A percentile compares a stretch with the other conserved stretches of the same genome.
phyloP scores from a whole-genome alignment of 176 grass and related monocot genomes.

The Tuctoria greenei region DNA sequence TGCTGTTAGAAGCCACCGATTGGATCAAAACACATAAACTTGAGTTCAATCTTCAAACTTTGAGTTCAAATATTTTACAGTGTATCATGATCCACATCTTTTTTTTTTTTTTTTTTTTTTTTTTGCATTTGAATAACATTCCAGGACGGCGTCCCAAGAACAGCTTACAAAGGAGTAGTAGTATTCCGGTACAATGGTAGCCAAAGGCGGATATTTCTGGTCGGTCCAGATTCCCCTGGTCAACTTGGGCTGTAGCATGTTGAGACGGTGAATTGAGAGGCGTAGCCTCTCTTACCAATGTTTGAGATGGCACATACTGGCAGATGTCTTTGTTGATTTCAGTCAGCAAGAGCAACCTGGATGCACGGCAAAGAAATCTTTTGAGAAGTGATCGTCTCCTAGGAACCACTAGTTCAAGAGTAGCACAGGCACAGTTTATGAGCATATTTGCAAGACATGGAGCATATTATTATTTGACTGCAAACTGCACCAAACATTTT shows the following conservation, averaged over 20 bases:
- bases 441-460: not conserved
- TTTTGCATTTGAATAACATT: not conserved
- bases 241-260: constrained; percentile 54
- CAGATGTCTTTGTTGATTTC: not conserved
- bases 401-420: constrained; percentile 30
- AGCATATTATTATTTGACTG: constrained; percentile 1
- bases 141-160: constrained; percentile 89
- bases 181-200: constrained; percentile 72
- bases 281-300: not conserved
- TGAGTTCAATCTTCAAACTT: not conserved
- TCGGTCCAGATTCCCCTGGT: constrained; percentile 58
- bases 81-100: not conserved
- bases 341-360: not conserved
- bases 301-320: not conserved
- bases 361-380: not conserved
- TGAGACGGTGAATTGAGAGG: not conserved
- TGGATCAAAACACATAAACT: not conserved
- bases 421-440: not conserved
- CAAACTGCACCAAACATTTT: not conserved
- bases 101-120: not conserved
- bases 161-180: constrained; percentile 94
- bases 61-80: not conserved
- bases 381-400: constrained; percentile 9
- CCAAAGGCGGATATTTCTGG: constrained; percentile 63
- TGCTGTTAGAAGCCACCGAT: not conserved